Conservation (phyloP, 2,329 filamentous ascomycete species). For the Penicillium capsulatum region DNA sequence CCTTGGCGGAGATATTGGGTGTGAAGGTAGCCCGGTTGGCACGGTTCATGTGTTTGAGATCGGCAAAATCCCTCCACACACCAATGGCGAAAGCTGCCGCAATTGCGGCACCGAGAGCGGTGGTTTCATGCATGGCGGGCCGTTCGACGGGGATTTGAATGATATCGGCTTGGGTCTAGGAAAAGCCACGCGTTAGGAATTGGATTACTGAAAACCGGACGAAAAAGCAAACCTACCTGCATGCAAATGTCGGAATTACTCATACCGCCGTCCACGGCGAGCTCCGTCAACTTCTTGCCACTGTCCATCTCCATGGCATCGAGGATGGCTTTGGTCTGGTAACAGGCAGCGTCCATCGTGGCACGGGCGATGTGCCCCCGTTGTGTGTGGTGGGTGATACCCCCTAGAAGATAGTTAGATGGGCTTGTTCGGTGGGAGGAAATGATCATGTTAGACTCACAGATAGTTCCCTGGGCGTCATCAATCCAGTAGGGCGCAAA, state of each 20-base stretch:
- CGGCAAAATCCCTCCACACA: slow-evolving; percentile 71
- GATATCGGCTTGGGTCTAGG: slow-evolving; percentile 71
- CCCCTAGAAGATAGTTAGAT: slow-evolving; percentile 49
- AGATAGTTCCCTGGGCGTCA: slow-evolving; percentile 84
- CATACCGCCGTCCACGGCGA: slow-evolving; percentile 85
- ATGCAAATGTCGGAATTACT: slow-evolving; percentile 84
- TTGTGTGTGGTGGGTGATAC: slow-evolving; percentile 79
- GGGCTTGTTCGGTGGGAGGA: background rate
- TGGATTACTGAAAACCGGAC: slow-evolving; percentile 47
- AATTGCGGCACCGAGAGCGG: slow-evolving; percentile 80
- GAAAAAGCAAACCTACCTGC: slow-evolving; percentile 52
- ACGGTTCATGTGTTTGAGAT: slow-evolving; percentile 69
- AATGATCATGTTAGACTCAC: slow-evolving; percentile 42
- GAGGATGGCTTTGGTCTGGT: slow-evolving; percentile 88
- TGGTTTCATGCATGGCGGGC: slow-evolving; percentile 85
- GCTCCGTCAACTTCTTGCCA: slow-evolving; percentile 66
- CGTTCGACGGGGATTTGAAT: slow-evolving; percentile 78
- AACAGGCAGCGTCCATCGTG: slow-evolving; percentile 85
- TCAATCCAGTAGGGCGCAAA: slow-evolving; percentile 96
- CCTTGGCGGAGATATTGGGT: slow-evolving; percentile 58
- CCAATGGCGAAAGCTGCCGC: slow-evolving; percentile 78
- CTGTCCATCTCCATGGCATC: slow-evolving; percentile 88
- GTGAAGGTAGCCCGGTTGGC: slow-evolving; percentile 66
- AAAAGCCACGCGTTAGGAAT: background rate
- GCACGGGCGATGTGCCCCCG: slow-evolving; percentile 83